Base-by-base conservation (phyloP, 2,329 filamentous ascomycete species). In the Pseudomassariella vexata region DNA sequence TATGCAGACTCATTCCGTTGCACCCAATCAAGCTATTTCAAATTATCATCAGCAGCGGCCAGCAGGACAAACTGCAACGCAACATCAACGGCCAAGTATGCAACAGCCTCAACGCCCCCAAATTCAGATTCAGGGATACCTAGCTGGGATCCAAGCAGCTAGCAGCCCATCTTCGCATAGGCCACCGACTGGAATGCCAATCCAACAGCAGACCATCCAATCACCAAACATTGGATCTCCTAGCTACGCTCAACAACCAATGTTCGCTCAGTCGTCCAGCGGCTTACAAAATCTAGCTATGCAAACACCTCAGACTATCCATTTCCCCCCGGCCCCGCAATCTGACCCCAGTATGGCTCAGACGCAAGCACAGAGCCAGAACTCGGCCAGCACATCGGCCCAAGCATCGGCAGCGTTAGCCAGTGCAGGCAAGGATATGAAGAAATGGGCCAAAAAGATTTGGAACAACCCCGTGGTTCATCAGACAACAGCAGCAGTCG, bases 381-480 rank as follows among this genome's bases (percentile, higher is more conserved):
- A 22, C 9, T 47, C 41, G 30, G 42, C 45, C 16, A 46, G 44
- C 20, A 44, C 37, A 20, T 46, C 45, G 9, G 24, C 44, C 7
- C 47, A 48, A 17, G 40, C 49, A 6, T 18, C 42, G 4, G 35
- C 40, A 5, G 41, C 42, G 9, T 21, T 50, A 11, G 33, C 42
- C 1, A 45, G 41, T 16, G 47, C 43, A 32, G 47, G 48, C 3
- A 52, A 50, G 27, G 46, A 46, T 6, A 36, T 53, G 37, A 54
- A 52, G 42, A 52, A 53, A 39, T 53, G 47, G 49, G 49, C 45
- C 3, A 52, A 49, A 35, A 52, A 52, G 28, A 42, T 48, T 15
- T 48, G 41, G 40, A 38, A 49, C 18, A 53, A 42, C 27, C 42
- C 46, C 9, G 35, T 40, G 1, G 5, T 53, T 10, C 48, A 50